Evolutionary conservation across 2,329 filamentous ascomycete species (phyloP), one percentile per base, ranked within the genome.

Genomic region (Cordyceps fumosorosea): DNA sequence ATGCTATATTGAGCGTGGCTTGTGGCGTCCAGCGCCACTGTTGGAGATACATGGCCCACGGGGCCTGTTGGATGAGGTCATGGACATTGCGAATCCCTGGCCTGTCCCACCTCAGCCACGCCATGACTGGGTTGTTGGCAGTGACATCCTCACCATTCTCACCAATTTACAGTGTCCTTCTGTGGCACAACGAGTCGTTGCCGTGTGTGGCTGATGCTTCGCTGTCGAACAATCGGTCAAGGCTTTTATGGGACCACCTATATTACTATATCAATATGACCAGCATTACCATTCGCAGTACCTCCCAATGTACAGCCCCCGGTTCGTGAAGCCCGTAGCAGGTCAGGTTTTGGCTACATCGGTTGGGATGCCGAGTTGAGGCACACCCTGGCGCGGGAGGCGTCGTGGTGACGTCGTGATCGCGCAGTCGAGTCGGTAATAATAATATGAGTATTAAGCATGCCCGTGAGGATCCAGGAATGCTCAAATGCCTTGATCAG

Each of bases 51-150:
- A 42, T 62, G 60, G 53, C 60, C n/a, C 60, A 62, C 60, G 60
- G 20, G 60, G 60, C 60, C 45, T 20, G 42, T 37, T 34, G 52
- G n/a, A 57, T 62, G 60, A 62, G 60, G 60, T 62, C 60, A 62
- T 56, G 53, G 34, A 56, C 53, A 54, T 48, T 12, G 12, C 16
- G n/a, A 53, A 62, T 5, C 42, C 18, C 20, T 22, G 24, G 44
- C 14, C 8, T 37, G 60, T 56, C 37, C 45, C 53, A 44, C 45
- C 47, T 29, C 34, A 62, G 60, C 60, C 60, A 57, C 54, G 56
- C 3, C 52, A 56, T 55, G 8, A 45, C 29, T 44, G 34, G 59
- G 18, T 5, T n/a, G 48, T 42, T 37, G 47, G 32, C 34, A 52
- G 56, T 51, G 24, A 34, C 22, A 18, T n/a, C 1, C 22, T 16